Evolutionary conservation across 441 rosid genomes (phyloP), one percentile per base, ranked within the genome.

Genomic region (Hura crepitans): DNA sequence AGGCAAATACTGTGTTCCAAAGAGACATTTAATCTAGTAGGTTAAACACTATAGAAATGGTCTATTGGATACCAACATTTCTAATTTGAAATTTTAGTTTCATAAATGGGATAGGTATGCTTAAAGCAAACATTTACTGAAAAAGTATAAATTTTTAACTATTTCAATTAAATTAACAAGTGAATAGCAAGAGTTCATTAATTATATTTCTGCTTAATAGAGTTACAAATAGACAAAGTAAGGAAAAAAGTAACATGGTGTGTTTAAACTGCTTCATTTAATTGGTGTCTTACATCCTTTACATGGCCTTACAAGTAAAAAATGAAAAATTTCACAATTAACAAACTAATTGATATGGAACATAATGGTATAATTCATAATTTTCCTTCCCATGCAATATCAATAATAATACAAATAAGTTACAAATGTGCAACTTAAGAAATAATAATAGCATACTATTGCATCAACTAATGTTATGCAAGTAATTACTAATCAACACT

Each of bases 241-340:
- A 31, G 66, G 74, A 69, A 77, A 73, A 78, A 39, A 81, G 87
- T 75, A 55, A 90, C 95, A 79, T 90, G 89, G 58, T 93, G 89
- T 56, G 93, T 69, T 78, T 86, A 89, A 23, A 89, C 87, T 28
- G 95, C 96, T 89, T 95, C 97, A 65, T 92, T 86, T 69, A 88
- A 96, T 82, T 92, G 97, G 72, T 89, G 87, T 76, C 87, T 88
- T 75, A 92, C 97, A 60, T 92, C 96, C 80, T 89, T 93, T 69
- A 87, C 95, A 72, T 87, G 91, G 39, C 98, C 99, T 93, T 95
- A 66, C 82, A 78, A 71, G 65, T 39, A 82, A 55, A 71, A 61
- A 72, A 71, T 58, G 60, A 22, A 65, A 33, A 69, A 31, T 39
- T 42, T 62, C 14, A 64, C 55, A 18, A 53, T 70, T 73, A 30